Conservation (phyloP, 2,329 filamentous ascomycete species). For the Verticillium alfalfae region DNA sequence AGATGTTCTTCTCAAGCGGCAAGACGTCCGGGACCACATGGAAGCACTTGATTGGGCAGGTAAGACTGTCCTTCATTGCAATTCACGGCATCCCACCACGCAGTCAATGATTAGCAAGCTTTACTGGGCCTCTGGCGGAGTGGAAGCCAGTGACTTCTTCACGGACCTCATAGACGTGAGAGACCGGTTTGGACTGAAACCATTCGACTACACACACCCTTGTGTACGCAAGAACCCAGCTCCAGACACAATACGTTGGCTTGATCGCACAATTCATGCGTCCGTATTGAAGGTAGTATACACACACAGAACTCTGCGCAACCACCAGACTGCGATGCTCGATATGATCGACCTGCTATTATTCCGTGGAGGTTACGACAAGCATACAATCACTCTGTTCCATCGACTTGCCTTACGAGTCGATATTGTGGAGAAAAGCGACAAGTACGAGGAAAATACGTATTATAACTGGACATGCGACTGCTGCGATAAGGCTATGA, state of each 20-base stretch:
- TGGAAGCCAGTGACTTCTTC: not conserved
- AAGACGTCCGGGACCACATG: conserved; percentile 9
- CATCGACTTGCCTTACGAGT: not conserved
- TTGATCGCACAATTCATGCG: not conserved
- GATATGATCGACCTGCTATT: conserved; percentile 1
- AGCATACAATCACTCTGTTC: conserved; percentile 1
- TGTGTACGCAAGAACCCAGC: not conserved
- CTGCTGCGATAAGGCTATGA: conserved; percentile 2
- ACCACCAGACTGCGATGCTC: conserved; percentile 1
- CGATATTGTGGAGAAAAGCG: not conserved
- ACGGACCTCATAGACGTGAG: no score
- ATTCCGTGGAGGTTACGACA: conserved; percentile 1
- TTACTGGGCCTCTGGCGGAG: conserved; percentile 7
- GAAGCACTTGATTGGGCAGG: conserved; percentile 10
- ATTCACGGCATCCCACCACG: not conserved
- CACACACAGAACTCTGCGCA: not conserved
- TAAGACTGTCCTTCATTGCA: conserved; percentile 6
- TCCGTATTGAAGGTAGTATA: not conserved
- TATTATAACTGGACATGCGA: conserved; percentile 2
- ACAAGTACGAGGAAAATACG: not conserved
- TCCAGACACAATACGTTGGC: not conserved
- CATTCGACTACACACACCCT: conserved; percentile 7
- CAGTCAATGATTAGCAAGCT: conserved; percentile 4
- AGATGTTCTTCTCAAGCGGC: conserved; percentile 11
- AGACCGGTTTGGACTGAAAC: conserved; percentile 1